These are phyloP conservation scores for Marsdenia floribunda DNA, from an alignment of 257 asterid species.

Conservation along the genomic window DNA sequence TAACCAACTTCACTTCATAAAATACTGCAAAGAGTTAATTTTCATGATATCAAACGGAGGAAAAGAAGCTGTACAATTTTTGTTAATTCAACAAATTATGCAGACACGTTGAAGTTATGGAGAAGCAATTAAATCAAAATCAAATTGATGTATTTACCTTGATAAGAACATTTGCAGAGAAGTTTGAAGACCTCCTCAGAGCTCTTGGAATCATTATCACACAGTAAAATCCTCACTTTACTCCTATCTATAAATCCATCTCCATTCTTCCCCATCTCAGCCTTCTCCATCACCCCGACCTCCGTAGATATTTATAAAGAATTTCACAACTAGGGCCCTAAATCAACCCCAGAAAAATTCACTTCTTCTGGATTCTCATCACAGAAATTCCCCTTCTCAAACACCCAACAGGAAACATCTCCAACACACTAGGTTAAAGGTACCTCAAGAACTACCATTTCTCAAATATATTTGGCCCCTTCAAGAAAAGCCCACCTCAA, in stretches of 20 bases:
- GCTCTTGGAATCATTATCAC: conserved; percentile 77
- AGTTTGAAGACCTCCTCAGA: conserved; percentile 66
- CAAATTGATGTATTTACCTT: conserved; percentile 40
- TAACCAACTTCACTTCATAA: not conserved
- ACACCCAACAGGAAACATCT: not conserved
- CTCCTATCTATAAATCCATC: conserved; percentile 92
- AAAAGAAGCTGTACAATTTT: not conserved
- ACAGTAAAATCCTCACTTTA: conserved; percentile 80
- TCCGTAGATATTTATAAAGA: not conserved
- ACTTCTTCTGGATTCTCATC: conserved; percentile 21
- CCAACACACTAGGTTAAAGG: conserved; percentile 5
- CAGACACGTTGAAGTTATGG: not conserved
- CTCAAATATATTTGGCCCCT: not conserved
- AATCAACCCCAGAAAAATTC: conserved; percentile 20
- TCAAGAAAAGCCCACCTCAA: not conserved
- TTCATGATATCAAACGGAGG: not conserved
- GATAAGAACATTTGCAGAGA: conserved; percentile 80
- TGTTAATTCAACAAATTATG: not conserved
- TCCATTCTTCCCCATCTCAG: conserved; percentile 50
- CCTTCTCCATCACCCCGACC: conserved; percentile 39
- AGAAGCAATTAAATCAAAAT: conserved; percentile 3
- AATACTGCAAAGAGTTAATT: not conserved
- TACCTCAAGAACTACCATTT: conserved; percentile 4
- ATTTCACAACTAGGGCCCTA: not conserved
- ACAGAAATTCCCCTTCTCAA: conserved; percentile 2